Percentiles rank a stretch among this genome's conserved stretches.
phyloP scores from a whole-genome alignment of 176 grass and related monocot species.

The Ampelocalamus luodianensis region DNA sequence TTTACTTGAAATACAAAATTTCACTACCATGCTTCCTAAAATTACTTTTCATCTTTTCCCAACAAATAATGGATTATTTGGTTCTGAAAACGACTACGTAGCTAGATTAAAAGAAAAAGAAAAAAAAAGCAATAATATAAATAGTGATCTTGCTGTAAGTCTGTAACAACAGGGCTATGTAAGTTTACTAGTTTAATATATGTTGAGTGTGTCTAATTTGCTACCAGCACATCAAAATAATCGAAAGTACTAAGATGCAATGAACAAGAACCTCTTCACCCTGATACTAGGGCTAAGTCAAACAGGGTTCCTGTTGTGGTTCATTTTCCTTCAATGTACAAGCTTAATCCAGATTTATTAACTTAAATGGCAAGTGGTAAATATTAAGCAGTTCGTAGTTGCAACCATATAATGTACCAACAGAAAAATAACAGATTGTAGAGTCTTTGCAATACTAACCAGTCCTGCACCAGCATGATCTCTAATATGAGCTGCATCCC shows the following conservation, averaged over 20 bases:
- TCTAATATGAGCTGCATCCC: slow-evolving; percentile 78
- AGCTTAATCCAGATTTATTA: slow-evolving; percentile 18
- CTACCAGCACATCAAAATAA: neutral
- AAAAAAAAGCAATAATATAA: neutral
- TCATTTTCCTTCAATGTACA: neutral
- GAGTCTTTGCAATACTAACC: slow-evolving; percentile 57
- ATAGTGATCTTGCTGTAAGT: neutral
- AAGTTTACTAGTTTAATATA: neutral
- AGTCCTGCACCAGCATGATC: slow-evolving; percentile 79
- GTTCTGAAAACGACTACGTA: neutral
- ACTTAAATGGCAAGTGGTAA: neutral
- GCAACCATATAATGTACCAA: neutral
- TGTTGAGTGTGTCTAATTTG: neutral
- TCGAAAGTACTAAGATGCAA: neutral
- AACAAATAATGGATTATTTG: neutral
- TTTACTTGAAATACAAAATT: neutral
- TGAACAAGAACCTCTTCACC: slow-evolving; percentile 9
- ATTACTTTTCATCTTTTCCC: neutral
- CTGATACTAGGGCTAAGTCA: slow-evolving; percentile 3
- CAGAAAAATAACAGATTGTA: slow-evolving; percentile 6
- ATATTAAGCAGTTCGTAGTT: slow-evolving; percentile 18
- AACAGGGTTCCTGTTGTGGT: neutral
- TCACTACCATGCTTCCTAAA: neutral
- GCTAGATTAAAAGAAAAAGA: neutral
- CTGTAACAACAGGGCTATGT: neutral